Conservation (phyloP, 169 alveolate species). For the Eimeria necatrix region DNA sequence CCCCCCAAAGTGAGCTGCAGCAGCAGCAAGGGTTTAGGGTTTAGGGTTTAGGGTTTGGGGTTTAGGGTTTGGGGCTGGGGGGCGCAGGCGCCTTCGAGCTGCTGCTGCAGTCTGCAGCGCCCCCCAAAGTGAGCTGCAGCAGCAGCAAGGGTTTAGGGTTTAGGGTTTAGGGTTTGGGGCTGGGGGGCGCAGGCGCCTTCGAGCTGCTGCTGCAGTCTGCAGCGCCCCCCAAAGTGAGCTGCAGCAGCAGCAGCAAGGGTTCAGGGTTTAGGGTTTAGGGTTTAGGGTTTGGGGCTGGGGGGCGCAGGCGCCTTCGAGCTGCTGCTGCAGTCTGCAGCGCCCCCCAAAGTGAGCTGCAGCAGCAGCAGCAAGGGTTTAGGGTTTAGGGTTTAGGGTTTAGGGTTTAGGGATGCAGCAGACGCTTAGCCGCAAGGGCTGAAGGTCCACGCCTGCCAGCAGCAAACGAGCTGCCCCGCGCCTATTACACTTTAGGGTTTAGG, state of each 20-base stretch:
- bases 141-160: too few relatives aligned
- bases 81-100: slow-evolving; percentile 63
- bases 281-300: too few relatives aligned
- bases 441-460: slow-evolving; percentile 44
- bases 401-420: slow-evolving; percentile 54
- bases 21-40: too few relatives aligned
- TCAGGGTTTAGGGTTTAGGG: too few relatives aligned
- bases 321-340: slow-evolving; percentile 3
- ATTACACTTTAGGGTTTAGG: too few relatives aligned
- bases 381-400: too few relatives aligned
- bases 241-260: too few relatives aligned
- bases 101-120: slow-evolving; percentile 3
- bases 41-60: too few relatives aligned
- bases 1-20: not conserved
- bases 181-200: slow-evolving; percentile 65
- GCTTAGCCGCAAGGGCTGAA: slow-evolving; percentile 39
- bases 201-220: slow-evolving; percentile 31
- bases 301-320: slow-evolving; percentile 63
- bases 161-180: too few relatives aligned
- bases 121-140: not conserved
- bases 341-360: not conserved
- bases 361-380: too few relatives aligned
- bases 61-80: too few relatives aligned
- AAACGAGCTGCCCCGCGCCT: not conserved
- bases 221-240: not conserved